These are phyloP conservation scores for Kalmusia sp. DNA, from an alignment of 2,329 filamentous ascomycete species.

Conservation along the genomic window DNA sequence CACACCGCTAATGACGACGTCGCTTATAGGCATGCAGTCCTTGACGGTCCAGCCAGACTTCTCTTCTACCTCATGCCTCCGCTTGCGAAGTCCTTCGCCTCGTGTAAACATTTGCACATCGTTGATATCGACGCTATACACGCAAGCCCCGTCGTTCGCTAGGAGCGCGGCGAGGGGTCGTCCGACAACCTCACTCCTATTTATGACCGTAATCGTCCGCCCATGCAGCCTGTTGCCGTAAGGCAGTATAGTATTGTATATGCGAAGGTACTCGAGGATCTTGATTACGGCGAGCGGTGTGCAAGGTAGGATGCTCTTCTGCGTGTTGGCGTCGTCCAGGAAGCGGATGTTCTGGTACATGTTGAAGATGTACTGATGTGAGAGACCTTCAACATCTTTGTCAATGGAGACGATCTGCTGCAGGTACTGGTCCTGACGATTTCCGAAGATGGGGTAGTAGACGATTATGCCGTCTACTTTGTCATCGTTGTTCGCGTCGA, in stretches of 20 bases:
- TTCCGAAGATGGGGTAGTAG: constrained; percentile 97
- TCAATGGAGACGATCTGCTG: constrained; percentile 89
- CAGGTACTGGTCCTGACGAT: constrained; percentile 89
- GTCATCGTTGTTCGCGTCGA: constrained; percentile 81
- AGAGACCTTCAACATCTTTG: constrained; percentile 96
- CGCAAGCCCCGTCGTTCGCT: constrained; percentile 93
- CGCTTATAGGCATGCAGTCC: constrained; percentile 83
- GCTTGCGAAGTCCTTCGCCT: constrained; percentile 84
- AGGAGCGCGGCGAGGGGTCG: constrained; percentile 89
- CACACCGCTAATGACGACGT: constrained; percentile 94
- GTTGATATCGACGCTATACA: constrained; percentile 93
- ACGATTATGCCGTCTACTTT: constrained; percentile 89
- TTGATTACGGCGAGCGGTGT: constrained; percentile 96
- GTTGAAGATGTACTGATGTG: constrained; percentile 95
- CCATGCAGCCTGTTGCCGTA: constrained; percentile 93
- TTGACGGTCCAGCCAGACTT: constrained; percentile 80
- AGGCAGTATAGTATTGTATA: constrained; percentile 94
- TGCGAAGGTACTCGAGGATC: constrained; percentile 92
- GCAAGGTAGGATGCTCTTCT: constrained; percentile 94
- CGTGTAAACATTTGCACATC: constrained; percentile 92
- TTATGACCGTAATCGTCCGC: constrained; percentile 94
- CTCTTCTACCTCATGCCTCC: constrained; percentile 85
- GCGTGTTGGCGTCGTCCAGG: constrained; percentile 78
- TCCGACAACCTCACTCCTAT: constrained; percentile 94
- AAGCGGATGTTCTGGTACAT: constrained; percentile 99